A percentile compares a stretch with the other conserved stretches of the same genome.
Evolutionary conservation across 371 early-diverging fungal species (phyloP).

Genomic region (Mucor mucedo): DNA sequence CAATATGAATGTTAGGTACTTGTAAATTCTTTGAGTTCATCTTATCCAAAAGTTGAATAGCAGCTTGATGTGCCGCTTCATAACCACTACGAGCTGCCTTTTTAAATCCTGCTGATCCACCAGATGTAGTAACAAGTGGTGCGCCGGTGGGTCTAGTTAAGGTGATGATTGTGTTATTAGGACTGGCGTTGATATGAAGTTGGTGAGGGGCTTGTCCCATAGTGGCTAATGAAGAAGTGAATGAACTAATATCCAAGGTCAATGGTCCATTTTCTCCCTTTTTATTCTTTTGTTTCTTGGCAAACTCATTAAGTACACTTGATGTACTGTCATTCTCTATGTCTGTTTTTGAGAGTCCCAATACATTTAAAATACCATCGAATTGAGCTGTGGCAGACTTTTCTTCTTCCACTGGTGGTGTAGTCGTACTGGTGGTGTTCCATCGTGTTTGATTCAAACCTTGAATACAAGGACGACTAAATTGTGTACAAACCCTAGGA

Average conservation of each 20-base stretch:
- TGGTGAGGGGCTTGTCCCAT: conserved; percentile 46
- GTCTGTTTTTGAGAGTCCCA: conserved; percentile 11
- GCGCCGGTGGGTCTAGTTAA: conserved; percentile 77
- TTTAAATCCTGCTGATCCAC: conserved; percentile 87
- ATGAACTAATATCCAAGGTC: conserved; percentile 1
- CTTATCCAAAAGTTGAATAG: conserved; percentile 71
- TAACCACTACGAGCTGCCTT: conserved; percentile 89
- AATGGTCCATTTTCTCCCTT: neutral
- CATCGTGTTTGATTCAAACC: conserved; percentile 18
- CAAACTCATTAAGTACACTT: conserved; percentile 13
- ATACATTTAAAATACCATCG: conserved; percentile 29
- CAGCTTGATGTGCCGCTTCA: conserved; percentile 95
- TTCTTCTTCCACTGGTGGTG: conserved; percentile 9
- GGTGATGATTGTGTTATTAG: conserved; percentile 92
- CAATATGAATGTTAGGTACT: conserved; percentile 73
- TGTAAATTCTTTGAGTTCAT: conserved; percentile 69
- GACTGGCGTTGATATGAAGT: conserved; percentile 79
- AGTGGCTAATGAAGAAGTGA: conserved; percentile 20
- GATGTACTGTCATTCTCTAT: neutral
- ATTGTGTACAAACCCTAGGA: conserved; percentile 16
- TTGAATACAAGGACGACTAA: conserved; percentile 15
- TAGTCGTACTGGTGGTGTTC: conserved; percentile 1
- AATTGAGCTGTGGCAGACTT: conserved; percentile 15
- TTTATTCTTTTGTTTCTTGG: conserved; percentile 8
- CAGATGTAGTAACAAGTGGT: conserved; percentile 74